phyloP scores from a whole-genome alignment of 495 filamentous ascomycete genomes.

The Chaetomium fimeti region DNA sequence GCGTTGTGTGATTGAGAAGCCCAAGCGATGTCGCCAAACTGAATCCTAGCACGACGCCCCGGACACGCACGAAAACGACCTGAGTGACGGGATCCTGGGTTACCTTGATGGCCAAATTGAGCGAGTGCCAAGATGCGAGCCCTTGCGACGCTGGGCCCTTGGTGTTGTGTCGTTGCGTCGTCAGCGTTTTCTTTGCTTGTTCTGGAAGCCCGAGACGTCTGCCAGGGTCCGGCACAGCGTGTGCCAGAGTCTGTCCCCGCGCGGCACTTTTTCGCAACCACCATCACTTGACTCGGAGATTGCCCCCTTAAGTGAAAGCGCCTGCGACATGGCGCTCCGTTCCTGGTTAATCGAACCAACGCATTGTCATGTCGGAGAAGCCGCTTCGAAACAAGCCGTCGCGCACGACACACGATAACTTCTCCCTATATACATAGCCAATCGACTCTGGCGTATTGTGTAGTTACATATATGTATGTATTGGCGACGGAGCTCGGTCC shows the following conservation, averaged over 20 bases:
- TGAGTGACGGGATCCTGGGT: not conserved
- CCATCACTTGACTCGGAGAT: not conserved
- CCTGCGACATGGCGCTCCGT: not conserved
- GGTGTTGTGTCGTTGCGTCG: not conserved
- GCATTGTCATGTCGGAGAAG: no score
- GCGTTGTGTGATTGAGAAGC: slow-evolving; percentile 4
- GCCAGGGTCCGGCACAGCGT: slow-evolving; percentile 22
- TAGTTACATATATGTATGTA: not conserved
- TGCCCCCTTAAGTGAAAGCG: not conserved
- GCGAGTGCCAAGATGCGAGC: not conserved
- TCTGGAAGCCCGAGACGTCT: slow-evolving; percentile 21
- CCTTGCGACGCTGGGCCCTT: not conserved
- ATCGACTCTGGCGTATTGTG: no score
- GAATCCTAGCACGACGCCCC: not conserved
- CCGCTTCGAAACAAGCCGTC: not conserved
- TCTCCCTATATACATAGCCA: no score
- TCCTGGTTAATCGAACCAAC: not conserved
- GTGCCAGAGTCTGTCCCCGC: slow-evolving; percentile 11
- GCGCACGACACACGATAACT: not conserved
- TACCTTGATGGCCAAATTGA: not conserved
- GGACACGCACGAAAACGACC: not conserved
- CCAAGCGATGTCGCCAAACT: slow-evolving; percentile 10
- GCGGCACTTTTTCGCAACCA: slow-evolving; percentile 8
- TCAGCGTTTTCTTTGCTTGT: slow-evolving; percentile 12
- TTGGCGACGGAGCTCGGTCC: slow-evolving; percentile 4